A percentile compares a stretch with the other conserved stretches of the same genome.
Evolutionary conservation across 257 asterid genomes (phyloP).

Genomic region (Linderniella brevidens): DNA sequence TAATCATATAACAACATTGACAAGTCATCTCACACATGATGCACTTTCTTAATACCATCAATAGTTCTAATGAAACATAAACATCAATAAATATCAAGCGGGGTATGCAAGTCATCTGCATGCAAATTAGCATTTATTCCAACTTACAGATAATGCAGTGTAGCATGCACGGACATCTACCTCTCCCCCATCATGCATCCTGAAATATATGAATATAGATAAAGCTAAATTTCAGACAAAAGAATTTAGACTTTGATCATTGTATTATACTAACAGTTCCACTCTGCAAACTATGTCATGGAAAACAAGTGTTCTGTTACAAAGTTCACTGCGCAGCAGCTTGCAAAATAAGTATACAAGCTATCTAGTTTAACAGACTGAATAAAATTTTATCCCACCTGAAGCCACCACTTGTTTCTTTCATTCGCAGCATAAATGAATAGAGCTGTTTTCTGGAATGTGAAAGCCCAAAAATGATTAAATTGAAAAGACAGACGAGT

Average conservation of each 20-base stretch:
- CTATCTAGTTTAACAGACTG: not conserved
- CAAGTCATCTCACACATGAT: no score
- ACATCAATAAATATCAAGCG: not conserved
- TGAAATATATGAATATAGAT: constrained; percentile 11
- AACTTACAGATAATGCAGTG: constrained; percentile 91
- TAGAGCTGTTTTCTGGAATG: constrained; percentile 38
- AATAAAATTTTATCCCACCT: constrained; percentile 28
- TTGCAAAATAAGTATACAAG: no score
- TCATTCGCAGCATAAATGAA: constrained; percentile 60
- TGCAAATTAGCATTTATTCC: constrained; percentile 5
- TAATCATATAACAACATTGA: no score
- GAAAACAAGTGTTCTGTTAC: no score
- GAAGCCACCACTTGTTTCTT: constrained; percentile 86
- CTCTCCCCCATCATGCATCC: constrained; percentile 99
- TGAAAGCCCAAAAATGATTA: constrained; percentile 3
- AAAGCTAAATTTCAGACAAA: no score
- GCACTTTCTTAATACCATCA: no score
- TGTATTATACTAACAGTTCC: no score
- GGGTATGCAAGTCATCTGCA: constrained; percentile 4
- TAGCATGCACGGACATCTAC: constrained; percentile 93
- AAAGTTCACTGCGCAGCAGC: no score
- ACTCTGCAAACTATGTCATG: no score
- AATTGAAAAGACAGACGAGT: not conserved
- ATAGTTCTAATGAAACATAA: no score
- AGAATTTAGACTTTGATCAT: no score